Conservation (phyloP, 257 asterid species). For the Solanum pennellii region DNA sequence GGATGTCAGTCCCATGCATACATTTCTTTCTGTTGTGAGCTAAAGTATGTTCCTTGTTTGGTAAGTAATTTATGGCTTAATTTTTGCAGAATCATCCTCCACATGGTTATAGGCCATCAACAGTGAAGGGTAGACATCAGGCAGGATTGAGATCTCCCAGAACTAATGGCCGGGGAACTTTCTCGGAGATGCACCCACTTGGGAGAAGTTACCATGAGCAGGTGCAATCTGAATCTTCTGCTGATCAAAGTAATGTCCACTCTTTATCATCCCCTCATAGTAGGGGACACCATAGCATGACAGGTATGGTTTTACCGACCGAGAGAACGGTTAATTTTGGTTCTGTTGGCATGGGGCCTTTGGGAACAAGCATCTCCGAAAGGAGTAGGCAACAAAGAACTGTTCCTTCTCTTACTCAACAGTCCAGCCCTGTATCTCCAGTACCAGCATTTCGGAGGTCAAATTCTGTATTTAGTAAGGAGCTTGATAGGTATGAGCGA, state of each 20-base stretch:
- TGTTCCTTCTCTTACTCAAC: constrained; percentile 14
- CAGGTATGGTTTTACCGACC: constrained; percentile 14
- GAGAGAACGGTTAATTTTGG: constrained; percentile 32
- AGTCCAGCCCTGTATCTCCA: constrained; percentile 8
- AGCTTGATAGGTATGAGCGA: constrained; percentile 47
- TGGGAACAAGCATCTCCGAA: constrained; percentile 6
- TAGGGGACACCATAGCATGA: constrained; percentile 12
- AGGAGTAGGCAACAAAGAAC: constrained; percentile 24
- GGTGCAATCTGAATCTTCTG: constrained; percentile 13
- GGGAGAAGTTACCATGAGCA: constrained; percentile 35
- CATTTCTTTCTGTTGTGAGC: neutral
- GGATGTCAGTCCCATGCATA: neutral
- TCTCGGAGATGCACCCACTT: constrained; percentile 17
- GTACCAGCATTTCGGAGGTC: constrained; percentile 16
- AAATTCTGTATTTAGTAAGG: constrained; percentile 21
- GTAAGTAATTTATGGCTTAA: neutral
- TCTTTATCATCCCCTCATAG: constrained; percentile 26
- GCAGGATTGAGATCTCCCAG: constrained; percentile 26
- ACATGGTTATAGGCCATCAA: constrained; percentile 33
- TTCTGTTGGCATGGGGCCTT: constrained; percentile 8
- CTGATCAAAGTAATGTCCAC: constrained; percentile 12
- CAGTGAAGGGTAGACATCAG: constrained; percentile 35
- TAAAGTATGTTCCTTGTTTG: neutral
- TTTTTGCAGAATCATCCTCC: constrained; percentile 33
- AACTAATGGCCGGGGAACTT: constrained; percentile 16